These are phyloP conservation scores for Xylariaceae sp. DNA, from an alignment of 2,329 filamentous ascomycete genomes.

Conservation along the genomic window DNA sequence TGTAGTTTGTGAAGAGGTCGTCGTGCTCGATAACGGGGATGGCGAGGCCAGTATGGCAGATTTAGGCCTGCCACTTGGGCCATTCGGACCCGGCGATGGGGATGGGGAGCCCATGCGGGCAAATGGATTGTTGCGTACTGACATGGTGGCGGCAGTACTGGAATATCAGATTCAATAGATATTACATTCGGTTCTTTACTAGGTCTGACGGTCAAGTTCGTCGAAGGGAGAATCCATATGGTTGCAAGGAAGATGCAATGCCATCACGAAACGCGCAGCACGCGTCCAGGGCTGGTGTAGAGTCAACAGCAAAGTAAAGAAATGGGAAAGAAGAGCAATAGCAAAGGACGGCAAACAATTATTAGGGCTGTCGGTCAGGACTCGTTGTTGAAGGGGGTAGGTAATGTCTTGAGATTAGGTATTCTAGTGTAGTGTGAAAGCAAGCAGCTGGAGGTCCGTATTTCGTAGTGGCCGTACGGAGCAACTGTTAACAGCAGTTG, in stretches of 20 bases:
- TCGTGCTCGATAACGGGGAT: constrained; percentile 36
- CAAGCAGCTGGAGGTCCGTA: neutral
- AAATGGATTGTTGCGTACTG: constrained; percentile 78
- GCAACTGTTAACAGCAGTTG: constrained; percentile 12
- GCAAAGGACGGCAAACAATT: neutral
- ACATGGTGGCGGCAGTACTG: constrained; percentile 48
- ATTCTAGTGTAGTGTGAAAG: neutral
- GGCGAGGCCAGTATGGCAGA: constrained; percentile 68
- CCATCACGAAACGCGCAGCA: constrained; percentile 24
- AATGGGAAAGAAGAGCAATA: neutral
- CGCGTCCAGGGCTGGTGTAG: constrained; percentile 4
- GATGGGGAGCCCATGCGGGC: constrained; percentile 64
- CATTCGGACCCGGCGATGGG: constrained; percentile 51
- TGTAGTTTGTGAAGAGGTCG: constrained; percentile 27
- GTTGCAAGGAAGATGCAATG: constrained; percentile 17
- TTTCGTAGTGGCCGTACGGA: neutral
- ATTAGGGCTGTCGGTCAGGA: neutral
- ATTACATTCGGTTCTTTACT: constrained; percentile 12
- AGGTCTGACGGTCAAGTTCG: neutral
- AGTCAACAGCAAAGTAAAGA: constrained; percentile 3
- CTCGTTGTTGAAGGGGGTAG: neutral
- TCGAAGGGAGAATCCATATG: constrained; percentile 2
- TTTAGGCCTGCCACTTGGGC: constrained; percentile 48
- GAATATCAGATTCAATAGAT: constrained; percentile 45
- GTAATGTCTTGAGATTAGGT: neutral